phyloP scores from a whole-genome alignment of 2,329 filamentous ascomycete species.

The Emmonsiellopsis sp. region DNA sequence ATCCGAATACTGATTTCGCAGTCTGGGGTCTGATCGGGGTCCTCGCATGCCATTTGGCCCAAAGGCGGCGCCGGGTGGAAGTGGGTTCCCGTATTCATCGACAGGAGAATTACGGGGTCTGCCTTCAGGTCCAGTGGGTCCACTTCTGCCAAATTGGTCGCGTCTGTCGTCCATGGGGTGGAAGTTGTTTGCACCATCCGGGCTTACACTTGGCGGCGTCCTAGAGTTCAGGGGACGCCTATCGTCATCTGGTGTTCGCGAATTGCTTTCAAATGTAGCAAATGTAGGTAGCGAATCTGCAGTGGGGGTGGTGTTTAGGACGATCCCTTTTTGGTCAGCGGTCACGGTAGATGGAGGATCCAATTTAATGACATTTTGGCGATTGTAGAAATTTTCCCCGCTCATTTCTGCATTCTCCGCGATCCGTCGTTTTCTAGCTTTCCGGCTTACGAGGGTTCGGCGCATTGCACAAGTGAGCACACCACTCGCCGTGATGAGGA shows the following conservation, averaged over 20 bases:
- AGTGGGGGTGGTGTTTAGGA: constrained; percentile 48
- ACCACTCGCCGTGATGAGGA: constrained; percentile 70
- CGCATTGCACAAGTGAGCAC: constrained; percentile 93
- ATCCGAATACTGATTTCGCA: constrained; percentile 41
- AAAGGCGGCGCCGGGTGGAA: constrained; percentile 23
- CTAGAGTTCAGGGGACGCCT: constrained; percentile 30
- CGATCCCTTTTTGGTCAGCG: constrained; percentile 45
- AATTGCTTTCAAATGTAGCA: constrained; percentile 5
- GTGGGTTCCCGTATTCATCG: constrained; percentile 33
- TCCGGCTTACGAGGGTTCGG: constrained; percentile 79
- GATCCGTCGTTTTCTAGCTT: constrained; percentile 86
- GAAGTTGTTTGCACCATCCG: constrained; percentile 6
- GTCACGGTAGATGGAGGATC: constrained; percentile 47
- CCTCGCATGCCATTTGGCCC: constrained; percentile 27
- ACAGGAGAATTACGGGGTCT: constrained; percentile 24
- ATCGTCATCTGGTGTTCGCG: constrained; percentile 31
- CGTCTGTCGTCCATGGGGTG: constrained; percentile 15
- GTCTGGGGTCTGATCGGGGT: constrained; percentile 32
- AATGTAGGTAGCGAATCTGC: constrained; percentile 43
- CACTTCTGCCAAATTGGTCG: background rate
- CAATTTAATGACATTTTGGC: constrained; percentile 40
- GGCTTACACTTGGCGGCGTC: constrained; percentile 21
- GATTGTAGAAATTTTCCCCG: constrained; percentile 80
- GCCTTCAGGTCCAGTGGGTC: constrained; percentile 21
- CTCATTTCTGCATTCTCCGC: constrained; percentile 96